Evolutionary conservation across 202 grass and related monocot species (phyloP).

Genomic region (Eragrostis tef): DNA sequence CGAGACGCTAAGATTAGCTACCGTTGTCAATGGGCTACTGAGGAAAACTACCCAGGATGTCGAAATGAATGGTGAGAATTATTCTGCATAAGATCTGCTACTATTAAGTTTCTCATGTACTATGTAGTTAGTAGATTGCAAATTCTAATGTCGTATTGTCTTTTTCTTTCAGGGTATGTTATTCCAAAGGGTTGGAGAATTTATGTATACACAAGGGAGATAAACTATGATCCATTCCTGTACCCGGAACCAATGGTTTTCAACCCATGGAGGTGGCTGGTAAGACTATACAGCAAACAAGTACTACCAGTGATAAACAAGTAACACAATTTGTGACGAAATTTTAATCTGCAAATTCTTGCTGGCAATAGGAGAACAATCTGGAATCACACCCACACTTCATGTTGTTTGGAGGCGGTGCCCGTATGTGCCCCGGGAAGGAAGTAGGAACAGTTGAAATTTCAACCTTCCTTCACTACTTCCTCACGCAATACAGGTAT

Average conservation of each 20-base stretch:
- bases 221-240: conserved; percentile 84
- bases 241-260: conserved; percentile 82
- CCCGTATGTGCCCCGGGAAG: conserved; percentile 83
- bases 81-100: background rate
- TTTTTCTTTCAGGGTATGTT: conserved; percentile 68
- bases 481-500: conserved; percentile 84
- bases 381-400: conserved; percentile 85
- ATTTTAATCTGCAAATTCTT: conserved; percentile 34
- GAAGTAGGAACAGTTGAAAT: conserved; percentile 84
- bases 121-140: background rate
- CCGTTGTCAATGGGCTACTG: conserved; percentile 89
- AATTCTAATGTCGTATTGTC: conserved; percentile 32
- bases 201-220: conserved; percentile 98
- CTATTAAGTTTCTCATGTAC: background rate
- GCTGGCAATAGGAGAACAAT: conserved; percentile 62
- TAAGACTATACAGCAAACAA: conserved; percentile 46
- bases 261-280: conserved; percentile 99
- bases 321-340: background rate
- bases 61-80: conserved; percentile 76
- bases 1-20: conserved; percentile 91
- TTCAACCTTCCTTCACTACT: conserved; percentile 88
- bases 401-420: conserved; percentile 92
- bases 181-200: conserved; percentile 95
- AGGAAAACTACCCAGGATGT: conserved; percentile 94
- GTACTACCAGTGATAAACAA: background rate